Evolutionary conservation across 768 basidiomycete species (phyloP), one percentile per base, ranked within the genome.

Genomic region (Lactarius pseudohatsudake): DNA sequence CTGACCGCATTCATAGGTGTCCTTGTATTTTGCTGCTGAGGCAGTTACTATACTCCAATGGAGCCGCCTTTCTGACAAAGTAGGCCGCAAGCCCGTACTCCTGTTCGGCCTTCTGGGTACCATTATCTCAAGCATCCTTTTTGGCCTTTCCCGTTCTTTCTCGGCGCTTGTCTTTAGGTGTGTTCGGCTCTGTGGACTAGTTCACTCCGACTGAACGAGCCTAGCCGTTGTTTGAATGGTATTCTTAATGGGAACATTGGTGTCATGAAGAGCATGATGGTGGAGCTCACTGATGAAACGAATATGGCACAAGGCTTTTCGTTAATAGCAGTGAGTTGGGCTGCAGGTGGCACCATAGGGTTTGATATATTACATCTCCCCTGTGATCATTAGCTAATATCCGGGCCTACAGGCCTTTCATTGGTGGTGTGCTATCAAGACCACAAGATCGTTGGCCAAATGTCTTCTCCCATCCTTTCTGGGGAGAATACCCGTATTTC

Each of bases 401-500:
- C n/a, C 13, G 16, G 20, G 76, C 13, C 2, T 13, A 40, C 8
- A 67, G 66, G 26, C 72, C 73, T 1, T 62, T 72, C 28, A 54
- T 72, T 11, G 72, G 73, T 3, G 73, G 73, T 0, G 36, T 67
- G 30, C 45, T 74, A 36, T 72, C 73, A 6, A 69, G 69, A 34
- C 73, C 73, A 4, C 61, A 71, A 26, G 72, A 73, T 36, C 64
- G 59, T 16, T 70, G 72, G 59, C 69, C 69, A 4, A 20, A 50
- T 3, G 15, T 64, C 43, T 74, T 74, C 57, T 67, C 65, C 18
- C 45, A 59, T 32, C 32, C 43, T 20, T 74, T 74, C 59, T 74
- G 73, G 73, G 57, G 59, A 28, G 53, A 68, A 22, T 68, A 73
- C 50, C 73, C 73, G 1, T 74, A 74, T 61, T 72, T 74, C 58